These are phyloP conservation scores for Apiotrichum mycotoxinovorans DNA, from an alignment of 1,284 basidiomycete genomes.

Conservation along the genomic window DNA sequence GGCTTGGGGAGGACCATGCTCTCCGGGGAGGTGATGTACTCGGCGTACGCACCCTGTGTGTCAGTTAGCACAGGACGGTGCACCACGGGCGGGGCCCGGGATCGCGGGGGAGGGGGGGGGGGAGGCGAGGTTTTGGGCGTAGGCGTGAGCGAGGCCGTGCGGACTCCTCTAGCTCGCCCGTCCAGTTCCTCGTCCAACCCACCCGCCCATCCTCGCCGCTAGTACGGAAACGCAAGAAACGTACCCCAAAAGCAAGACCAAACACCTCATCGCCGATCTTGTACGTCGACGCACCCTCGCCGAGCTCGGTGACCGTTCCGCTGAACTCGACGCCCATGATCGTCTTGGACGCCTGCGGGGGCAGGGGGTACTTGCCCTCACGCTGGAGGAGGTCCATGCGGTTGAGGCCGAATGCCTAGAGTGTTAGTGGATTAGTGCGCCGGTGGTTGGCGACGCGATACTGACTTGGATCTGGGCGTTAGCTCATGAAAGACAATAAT, in stretches of 20 bases:
- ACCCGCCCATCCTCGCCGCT: no score
- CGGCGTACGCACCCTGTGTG: slow-evolving; percentile 80
- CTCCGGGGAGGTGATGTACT: slow-evolving; percentile 70
- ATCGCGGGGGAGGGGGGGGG: background rate
- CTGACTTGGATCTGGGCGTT: slow-evolving; percentile 33
- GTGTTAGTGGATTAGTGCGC: background rate
- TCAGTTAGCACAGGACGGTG: slow-evolving; percentile 4
- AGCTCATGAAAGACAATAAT: background rate
- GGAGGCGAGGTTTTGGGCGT: background rate
- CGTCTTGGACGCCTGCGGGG: slow-evolving; percentile 64
- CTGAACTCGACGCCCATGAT: slow-evolving; percentile 92
- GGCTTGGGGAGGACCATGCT: slow-evolving; percentile 75
- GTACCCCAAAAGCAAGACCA: slow-evolving; percentile 69
- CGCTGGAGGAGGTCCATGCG: slow-evolving; percentile 77
- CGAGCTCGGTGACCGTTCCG: slow-evolving; percentile 64
- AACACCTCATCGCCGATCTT: slow-evolving; percentile 79
- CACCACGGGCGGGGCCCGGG: background rate
- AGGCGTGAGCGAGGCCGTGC: no score
- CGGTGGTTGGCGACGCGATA: background rate
- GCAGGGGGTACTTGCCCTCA: slow-evolving; percentile 72
- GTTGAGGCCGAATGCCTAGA: slow-evolving; percentile 74
- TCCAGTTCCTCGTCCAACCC: no score
- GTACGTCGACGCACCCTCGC: slow-evolving; percentile 58
- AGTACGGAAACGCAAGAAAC: no score
- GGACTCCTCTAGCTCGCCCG: no score